phyloP scores from a whole-genome alignment of 2,329 filamentous ascomycete genomes.

The Emmonsia crescens region DNA sequence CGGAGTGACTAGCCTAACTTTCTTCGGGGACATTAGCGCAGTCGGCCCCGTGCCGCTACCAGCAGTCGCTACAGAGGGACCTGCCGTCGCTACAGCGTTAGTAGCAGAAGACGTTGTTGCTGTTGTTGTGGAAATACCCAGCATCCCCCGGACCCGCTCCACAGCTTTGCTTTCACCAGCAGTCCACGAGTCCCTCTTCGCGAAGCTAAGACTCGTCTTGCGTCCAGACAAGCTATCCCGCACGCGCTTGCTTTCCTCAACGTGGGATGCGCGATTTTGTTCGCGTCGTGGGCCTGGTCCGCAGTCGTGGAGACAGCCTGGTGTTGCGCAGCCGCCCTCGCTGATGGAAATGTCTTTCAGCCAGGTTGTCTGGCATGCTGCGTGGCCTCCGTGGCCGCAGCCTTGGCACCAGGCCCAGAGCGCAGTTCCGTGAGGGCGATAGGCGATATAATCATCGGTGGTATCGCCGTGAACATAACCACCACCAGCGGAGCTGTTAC shows the following conservation, averaged over 20 bases:
- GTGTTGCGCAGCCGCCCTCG: constrained; percentile 47
- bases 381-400: constrained; percentile 52
- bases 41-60: constrained; percentile 19
- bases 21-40: constrained; percentile 32
- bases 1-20: constrained; percentile 35
- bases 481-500: background rate
- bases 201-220: constrained; percentile 25
- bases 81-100: constrained; percentile 13
- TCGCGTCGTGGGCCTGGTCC: constrained; percentile 39
- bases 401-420: constrained; percentile 49
- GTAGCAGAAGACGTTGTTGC: constrained; percentile 16
- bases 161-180: constrained; percentile 37
- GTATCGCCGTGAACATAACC: background rate
- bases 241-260: constrained; percentile 23
- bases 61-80: constrained; percentile 8
- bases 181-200: constrained; percentile 36
- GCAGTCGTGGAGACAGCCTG: constrained; percentile 51
- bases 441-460: constrained; percentile 9
- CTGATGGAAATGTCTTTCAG: constrained; percentile 38
- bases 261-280: constrained; percentile 24
- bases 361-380: constrained; percentile 48
- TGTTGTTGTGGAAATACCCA: constrained; percentile 23
- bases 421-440: constrained; percentile 24
- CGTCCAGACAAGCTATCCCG: constrained; percentile 22
- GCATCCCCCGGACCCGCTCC: constrained; percentile 35